Percentiles rank a stretch among this genome's conserved stretches.
Evolutionary conservation across 164 flowering plant species (phyloP).

Genomic region (Umbilicus rupestris): DNA sequence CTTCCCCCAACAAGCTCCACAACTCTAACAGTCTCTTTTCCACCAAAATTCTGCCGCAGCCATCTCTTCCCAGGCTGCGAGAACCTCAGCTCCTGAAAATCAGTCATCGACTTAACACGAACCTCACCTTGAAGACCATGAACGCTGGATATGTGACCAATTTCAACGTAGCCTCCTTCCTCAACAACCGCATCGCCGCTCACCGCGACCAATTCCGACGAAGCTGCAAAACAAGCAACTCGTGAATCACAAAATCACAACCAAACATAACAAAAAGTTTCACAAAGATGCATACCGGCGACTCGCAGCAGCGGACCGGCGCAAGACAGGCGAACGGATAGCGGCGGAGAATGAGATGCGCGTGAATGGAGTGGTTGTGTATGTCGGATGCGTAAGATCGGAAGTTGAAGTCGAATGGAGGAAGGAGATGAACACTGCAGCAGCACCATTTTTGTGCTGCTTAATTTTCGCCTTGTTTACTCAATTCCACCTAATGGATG

Average conservation of each 20-base stretch:
- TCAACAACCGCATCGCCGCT: neutral
- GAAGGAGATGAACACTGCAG: too few relatives aligned
- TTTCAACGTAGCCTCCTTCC: conserved; percentile 46
- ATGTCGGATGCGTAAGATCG: too few relatives aligned
- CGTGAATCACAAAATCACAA: neutral
- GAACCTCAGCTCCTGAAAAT: conserved; percentile 74
- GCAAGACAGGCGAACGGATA: too few relatives aligned
- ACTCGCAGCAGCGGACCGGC: too few relatives aligned
- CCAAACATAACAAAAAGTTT: neutral
- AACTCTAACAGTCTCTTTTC: conserved; percentile 54
- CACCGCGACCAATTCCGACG: neutral
- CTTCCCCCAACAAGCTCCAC: conserved; percentile 76
- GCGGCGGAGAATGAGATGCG: too few relatives aligned
- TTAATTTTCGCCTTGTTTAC: too few relatives aligned
- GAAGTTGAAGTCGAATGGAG: too few relatives aligned
- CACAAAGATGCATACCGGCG: too few relatives aligned
- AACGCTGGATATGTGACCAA: conserved; percentile 54
- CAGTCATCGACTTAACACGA: conserved; percentile 64
- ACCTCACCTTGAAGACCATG: conserved; percentile 88
- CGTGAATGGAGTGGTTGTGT: too few relatives aligned
- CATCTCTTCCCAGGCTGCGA: conserved; percentile 84
- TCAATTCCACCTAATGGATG: too few relatives aligned
- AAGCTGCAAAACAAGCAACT: neutral
- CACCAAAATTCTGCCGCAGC: conserved; percentile 52
- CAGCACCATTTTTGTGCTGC: too few relatives aligned